These are phyloP conservation scores for Tuber indicum DNA, from an alignment of 495 filamentous ascomycete species.

Conservation along the genomic window DNA sequence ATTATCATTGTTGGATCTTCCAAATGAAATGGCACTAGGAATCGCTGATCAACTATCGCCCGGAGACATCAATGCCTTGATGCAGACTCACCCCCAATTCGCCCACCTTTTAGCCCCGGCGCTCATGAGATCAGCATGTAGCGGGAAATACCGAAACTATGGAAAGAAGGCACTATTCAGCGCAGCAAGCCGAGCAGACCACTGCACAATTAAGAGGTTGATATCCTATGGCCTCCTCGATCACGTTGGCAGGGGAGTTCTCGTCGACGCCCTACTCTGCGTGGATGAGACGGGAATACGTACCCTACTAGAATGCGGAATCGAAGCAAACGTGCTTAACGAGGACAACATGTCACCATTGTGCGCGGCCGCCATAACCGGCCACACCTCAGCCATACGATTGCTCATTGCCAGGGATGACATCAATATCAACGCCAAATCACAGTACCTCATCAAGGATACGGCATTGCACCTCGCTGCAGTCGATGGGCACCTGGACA, in stretches of 20 bases:
- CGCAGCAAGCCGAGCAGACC: background rate
- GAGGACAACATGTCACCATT: background rate
- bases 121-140: background rate
- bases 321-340: background rate
- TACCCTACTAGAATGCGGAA: background rate
- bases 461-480: background rate
- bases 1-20: background rate
- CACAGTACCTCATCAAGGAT: background rate
- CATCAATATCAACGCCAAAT: background rate
- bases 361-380: background rate
- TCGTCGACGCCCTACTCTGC: background rate
- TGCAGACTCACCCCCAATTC: background rate
- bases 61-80: background rate
- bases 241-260: background rate
- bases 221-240: background rate
- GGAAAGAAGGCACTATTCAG: background rate
- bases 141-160: background rate
- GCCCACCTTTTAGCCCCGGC: background rate
- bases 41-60: background rate
- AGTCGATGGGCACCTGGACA: background rate
- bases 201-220: background rate
- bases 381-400: background rate
- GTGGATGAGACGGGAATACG: background rate
- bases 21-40: background rate
- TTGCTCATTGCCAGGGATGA: background rate